phyloP scores from a whole-genome alignment of 352 stramenopile genomes.

The Phytopythium aichiense region DNA sequence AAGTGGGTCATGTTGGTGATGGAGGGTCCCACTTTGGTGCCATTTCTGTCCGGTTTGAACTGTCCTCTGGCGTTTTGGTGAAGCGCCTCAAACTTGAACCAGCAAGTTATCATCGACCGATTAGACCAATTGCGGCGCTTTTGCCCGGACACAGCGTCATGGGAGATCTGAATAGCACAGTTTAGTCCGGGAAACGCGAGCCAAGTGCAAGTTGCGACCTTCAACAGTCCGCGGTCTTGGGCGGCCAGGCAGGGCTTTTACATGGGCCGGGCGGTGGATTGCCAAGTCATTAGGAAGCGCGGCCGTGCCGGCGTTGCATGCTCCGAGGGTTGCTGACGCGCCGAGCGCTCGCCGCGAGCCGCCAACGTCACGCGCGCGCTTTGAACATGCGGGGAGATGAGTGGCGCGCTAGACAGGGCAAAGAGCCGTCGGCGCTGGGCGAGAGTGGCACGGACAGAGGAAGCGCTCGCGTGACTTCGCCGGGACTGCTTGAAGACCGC shows the following conservation, averaged over 20 bases:
- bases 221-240: not conserved
- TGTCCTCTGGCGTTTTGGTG: not conserved
- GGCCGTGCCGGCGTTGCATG: not conserved
- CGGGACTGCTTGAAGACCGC: not conserved
- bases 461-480: not conserved
- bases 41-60: not conserved
- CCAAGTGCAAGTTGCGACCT: not conserved
- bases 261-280: not conserved
- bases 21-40: not conserved
- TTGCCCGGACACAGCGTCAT: not conserved
- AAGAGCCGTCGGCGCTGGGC: not conserved
- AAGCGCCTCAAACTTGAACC: not conserved
- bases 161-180: not conserved
- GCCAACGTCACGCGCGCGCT: slow-evolving; percentile 6
- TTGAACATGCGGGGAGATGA: slow-evolving; percentile 9
- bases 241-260: not conserved
- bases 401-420: slow-evolving; percentile 4
- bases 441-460: slow-evolving; percentile 7
- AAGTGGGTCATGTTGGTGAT: not conserved
- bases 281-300: not conserved
- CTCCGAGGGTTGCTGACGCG: not conserved
- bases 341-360: not conserved
- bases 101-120: not conserved
- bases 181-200: not conserved
- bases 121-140: not conserved